phyloP scores from a whole-genome alignment of 129 eudicot species.

The Helichrysum umbraculigerum region DNA sequence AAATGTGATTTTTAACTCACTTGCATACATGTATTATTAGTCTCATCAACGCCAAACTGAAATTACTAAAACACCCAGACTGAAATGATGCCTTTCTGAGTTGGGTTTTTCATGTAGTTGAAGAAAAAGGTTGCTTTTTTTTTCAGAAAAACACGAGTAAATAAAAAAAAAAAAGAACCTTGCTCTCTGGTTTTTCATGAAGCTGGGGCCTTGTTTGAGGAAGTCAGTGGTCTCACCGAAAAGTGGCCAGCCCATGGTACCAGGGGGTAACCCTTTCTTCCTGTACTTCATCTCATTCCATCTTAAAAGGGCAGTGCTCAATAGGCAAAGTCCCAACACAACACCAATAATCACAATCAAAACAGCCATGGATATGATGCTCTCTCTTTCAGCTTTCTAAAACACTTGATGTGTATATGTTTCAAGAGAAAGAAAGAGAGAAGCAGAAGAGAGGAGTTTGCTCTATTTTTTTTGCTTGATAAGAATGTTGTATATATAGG shows the following conservation, averaged over 20 bases:
- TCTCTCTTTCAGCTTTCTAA: conserved; percentile 43
- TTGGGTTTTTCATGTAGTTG: not conserved
- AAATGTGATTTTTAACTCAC: not conserved
- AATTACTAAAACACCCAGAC: conserved; percentile 7
- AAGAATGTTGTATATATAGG: conserved; percentile 58
- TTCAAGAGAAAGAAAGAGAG: not conserved
- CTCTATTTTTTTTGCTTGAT: conserved; percentile 34
- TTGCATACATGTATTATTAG: not conserved
- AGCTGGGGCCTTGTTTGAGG: conserved; percentile 89
- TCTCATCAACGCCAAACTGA: not conserved
- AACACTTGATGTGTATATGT: conserved; percentile 7
- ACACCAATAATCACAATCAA: conserved; percentile 51
- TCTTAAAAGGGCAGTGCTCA: conserved; percentile 67
- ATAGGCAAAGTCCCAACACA: conserved; percentile 59
- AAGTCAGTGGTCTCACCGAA: conserved; percentile 98
- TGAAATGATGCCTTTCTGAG: conserved; percentile 20
- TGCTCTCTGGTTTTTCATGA: conserved; percentile 96
- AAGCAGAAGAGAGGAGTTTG: conserved; percentile 32
- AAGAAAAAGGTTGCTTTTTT: conserved; percentile 24
- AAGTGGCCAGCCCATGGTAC: conserved; percentile 99
- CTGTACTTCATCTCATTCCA: conserved; percentile 89
- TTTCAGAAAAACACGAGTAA: not conserved
- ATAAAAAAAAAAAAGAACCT: conserved; percentile 45
- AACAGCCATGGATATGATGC: conserved; percentile 58
- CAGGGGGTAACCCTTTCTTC: conserved; percentile 93